A percentile compares a stretch with the other conserved stretches of the same genome.
Conservation (phyloP, 2,329 filamentous ascomycete genomes). For the Fusarium tjaetaba region DNA sequence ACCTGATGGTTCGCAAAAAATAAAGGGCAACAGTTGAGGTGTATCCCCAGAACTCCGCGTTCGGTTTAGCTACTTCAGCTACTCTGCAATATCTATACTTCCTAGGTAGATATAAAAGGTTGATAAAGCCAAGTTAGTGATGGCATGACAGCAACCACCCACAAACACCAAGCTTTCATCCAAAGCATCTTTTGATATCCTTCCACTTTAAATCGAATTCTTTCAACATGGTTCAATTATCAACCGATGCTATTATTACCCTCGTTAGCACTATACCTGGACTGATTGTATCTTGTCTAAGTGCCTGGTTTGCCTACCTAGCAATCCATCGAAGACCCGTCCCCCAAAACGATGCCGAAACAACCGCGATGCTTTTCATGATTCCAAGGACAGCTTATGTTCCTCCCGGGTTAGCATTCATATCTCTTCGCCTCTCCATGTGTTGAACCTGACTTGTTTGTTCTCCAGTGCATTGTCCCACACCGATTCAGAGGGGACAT, state of each 20-base stretch:
- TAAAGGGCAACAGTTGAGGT: too few relatives aligned
- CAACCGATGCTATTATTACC: background rate
- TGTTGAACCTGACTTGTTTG: background rate
- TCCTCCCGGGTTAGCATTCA: rapidly evolving
- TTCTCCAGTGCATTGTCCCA: background rate
- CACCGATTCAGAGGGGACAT: background rate
- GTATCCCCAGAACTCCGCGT: too few relatives aligned
- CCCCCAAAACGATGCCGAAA: rapidly evolving
- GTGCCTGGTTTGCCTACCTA: constrained; percentile 4
- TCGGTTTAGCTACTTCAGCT: too few relatives aligned
- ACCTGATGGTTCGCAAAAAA: too few relatives aligned
- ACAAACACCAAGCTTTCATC: background rate
- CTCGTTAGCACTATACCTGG: background rate
- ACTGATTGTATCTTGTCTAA: background rate
- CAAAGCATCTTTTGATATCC: background rate
- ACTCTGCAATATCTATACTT: too few relatives aligned
- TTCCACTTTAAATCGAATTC: rapidly evolving
- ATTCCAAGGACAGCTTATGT: rapidly evolving
- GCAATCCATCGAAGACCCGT: background rate
- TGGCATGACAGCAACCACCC: background rate
- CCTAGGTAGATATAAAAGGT: background rate
- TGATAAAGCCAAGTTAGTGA: background rate
- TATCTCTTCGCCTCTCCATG: rapidly evolving
- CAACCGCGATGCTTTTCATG: background rate
- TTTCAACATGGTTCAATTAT: background rate